Conservation (phyloP, 345 rosid species). For the Dovyalis caffra region DNA sequence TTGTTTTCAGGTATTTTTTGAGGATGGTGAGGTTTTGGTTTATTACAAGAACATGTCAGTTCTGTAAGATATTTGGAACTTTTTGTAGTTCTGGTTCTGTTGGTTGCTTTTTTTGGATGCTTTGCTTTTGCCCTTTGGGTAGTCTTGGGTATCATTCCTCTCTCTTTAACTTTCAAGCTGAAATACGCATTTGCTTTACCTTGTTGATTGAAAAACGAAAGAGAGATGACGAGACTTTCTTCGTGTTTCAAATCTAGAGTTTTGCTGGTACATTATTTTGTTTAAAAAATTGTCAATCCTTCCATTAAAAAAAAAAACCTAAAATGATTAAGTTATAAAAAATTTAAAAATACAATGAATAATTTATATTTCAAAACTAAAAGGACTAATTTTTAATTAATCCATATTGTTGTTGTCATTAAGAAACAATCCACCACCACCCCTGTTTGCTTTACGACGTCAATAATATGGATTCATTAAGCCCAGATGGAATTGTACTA, state of each 20-base stretch:
- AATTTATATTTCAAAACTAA: too few species aligned
- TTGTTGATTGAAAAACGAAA: not conserved
- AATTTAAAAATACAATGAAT: too few species aligned
- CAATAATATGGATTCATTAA: not conserved
- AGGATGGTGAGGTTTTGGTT: not conserved
- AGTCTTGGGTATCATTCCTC: constrained; percentile 14
- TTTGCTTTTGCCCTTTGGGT: constrained; percentile 20
- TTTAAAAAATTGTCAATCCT: too few species aligned
- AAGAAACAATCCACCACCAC: too few species aligned
- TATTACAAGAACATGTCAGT: not conserved
- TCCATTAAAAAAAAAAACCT: too few species aligned
- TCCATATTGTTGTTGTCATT: too few species aligned
- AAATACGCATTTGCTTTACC: not conserved
- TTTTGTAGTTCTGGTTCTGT: not conserved
- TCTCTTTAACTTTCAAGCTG: not conserved
- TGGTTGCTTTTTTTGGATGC: constrained; percentile 1
- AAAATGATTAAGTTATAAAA: too few species aligned
- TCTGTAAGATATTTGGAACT: not conserved
- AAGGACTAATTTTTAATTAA: too few species aligned
- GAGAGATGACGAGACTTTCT: not conserved
- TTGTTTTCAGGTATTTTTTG: not conserved
- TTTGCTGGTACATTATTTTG: too few species aligned
- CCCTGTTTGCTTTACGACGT: too few species aligned
- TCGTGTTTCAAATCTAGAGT: not conserved
- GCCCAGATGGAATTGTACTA: not conserved